Evolutionary conservation across 257 asterid species (phyloP).

Genomic region (Forsythia suspensa): DNA sequence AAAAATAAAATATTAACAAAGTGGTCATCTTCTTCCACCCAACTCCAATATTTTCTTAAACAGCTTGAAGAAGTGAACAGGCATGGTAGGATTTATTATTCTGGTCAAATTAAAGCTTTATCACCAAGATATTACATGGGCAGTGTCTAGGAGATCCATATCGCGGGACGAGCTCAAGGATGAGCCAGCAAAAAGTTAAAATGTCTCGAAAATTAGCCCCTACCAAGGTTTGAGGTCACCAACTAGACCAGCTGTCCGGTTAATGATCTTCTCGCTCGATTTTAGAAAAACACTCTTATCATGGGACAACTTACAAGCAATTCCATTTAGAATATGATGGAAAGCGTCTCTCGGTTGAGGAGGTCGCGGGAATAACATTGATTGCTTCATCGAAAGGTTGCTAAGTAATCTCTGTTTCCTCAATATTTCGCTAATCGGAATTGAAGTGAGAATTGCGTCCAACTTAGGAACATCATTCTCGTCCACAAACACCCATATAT

Average conservation of each 20-base stretch:
- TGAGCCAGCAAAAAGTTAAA: no score
- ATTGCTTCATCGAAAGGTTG: constrained; percentile 52
- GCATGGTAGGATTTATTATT: no score
- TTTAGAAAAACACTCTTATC: constrained; percentile 37
- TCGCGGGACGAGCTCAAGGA: no score
- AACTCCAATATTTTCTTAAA: no score
- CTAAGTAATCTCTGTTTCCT: constrained; percentile 65
- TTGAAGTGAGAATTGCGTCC: constrained; percentile 14
- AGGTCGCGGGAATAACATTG: constrained; percentile 56
- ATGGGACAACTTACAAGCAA: no score
- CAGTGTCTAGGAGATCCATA: no score
- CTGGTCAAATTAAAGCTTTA: no score
- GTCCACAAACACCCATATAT: constrained; percentile 46
- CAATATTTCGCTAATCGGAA: constrained; percentile 40
- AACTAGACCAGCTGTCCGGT: constrained; percentile 53
- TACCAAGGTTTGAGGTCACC: constrained; percentile 74
- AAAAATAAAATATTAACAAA: no score
- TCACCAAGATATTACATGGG: no score
- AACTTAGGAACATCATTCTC: constrained; percentile 50
- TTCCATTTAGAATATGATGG: constrained; percentile 69
- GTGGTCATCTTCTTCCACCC: no score
- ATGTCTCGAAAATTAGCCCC: no score
- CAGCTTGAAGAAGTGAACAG: no score
- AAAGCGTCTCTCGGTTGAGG: constrained; percentile 75
- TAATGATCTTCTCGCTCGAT: constrained; percentile 23